phyloP scores from a whole-genome alignment of 768 basidiomycete genomes.

The Boletus vermiculosoides region DNA sequence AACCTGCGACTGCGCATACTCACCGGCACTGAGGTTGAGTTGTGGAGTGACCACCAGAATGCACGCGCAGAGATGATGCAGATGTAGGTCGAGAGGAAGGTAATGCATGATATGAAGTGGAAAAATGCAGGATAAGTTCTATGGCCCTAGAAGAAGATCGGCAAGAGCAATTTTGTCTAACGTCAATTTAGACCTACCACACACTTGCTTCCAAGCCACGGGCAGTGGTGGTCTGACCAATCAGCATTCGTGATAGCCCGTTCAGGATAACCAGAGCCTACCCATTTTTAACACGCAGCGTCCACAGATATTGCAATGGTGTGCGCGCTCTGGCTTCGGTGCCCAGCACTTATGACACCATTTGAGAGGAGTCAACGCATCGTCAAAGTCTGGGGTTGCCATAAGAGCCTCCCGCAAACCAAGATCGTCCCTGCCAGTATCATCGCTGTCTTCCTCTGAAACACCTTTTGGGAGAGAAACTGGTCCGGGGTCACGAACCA shows the following conservation, averaged over 20 bases:
- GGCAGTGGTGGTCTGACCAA: conserved; percentile 77
- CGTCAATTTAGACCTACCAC: conserved; percentile 47
- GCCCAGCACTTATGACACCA: conserved; percentile 82
- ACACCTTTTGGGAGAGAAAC: conserved; percentile 32
- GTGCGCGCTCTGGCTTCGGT: conserved; percentile 76
- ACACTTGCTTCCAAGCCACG: conserved; percentile 77
- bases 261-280: conserved; percentile 33
- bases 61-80: conserved; percentile 50
- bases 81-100: conserved; percentile 61
- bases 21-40: conserved; percentile 58
- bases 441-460: conserved; percentile 29
- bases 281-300: conserved; percentile 87
- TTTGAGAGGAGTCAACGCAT: conserved; percentile 54
- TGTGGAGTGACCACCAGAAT: conserved; percentile 63
- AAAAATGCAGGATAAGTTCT: conserved; percentile 83
- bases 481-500: conserved; percentile 74
- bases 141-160: conserved; percentile 54
- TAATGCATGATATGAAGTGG: conserved; percentile 68
- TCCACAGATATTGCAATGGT: conserved; percentile 74
- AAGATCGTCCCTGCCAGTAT: conserved; percentile 40
- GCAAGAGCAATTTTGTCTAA: not conserved
- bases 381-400: conserved; percentile 45
- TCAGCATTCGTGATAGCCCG: conserved; percentile 5
- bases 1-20: conserved; percentile 25
- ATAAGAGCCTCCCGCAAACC: conserved; percentile 63